Base-by-base conservation (phyloP, 306 rosid species). In the Calophaca sinica region DNA sequence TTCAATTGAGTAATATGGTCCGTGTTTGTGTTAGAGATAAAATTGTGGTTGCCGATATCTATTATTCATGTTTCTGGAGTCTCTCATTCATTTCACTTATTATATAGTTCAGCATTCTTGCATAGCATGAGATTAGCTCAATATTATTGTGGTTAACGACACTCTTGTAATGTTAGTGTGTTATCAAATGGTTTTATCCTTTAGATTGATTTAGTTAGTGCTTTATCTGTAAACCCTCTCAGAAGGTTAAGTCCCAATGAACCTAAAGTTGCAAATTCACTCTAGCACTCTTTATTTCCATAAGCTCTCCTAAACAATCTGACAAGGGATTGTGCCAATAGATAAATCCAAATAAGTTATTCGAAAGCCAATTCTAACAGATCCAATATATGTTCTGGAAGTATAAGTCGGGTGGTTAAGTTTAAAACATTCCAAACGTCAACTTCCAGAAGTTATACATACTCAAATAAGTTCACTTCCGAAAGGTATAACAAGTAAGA, bases 1-100 rank as follows among this genome's bases (percentile, higher is more conserved):
- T 54, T 57, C 68, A 65, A 26, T 45, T 45, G 67, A 75, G 49
- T 71, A 38, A 14, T 38, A 42, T 2, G n/a, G 15, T 33, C 68
- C 26, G 7, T 20, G 26, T 55, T 45, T 36, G 26, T 12, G 28
- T 12, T 57, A 67, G 8, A 31, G 67, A 78, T 62, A 32, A 36
- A 36, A 42, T 71, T 32, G 38, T 32, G 65, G 53, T 9, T 35
- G 59, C 42, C 8, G 15, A 5, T 58, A 55, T 68, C 51, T 58
- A 62, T 29, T 9, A 3, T 64, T 4, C 13, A 33, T 20, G 62
- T 39, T 20, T 20, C 26, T 20, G 26, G 26, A 20, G 26, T 20
- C 26, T 20, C 26, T 20, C 26, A 20, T 20, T 20, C 26, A 20
- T 20, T 20, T 20, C 26, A 20, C 26, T 20, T 20, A 20, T 20